These are phyloP conservation scores for Yamadazyma taylorii DNA, from an alignment of 1,139 yeast species.

Conservation along the genomic window DNA sequence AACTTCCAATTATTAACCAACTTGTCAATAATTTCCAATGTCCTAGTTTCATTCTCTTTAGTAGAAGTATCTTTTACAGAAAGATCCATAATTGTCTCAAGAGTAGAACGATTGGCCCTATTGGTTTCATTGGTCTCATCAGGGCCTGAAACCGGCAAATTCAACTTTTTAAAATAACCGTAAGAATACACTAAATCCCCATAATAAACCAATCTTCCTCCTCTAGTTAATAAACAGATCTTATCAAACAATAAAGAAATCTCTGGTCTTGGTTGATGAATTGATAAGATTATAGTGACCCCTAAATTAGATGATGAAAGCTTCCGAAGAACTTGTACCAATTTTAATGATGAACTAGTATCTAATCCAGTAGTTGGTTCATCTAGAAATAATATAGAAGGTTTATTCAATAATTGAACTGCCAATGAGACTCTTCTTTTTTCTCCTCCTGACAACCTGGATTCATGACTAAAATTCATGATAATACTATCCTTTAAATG, in stretches of 20 bases:
- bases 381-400: constrained; percentile 74
- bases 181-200: constrained; percentile 51
- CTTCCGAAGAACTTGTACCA: constrained; percentile 63
- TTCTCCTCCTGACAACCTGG: constrained; percentile 79
- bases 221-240: constrained; percentile 67
- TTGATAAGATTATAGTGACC: constrained; percentile 69
- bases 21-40: constrained; percentile 43
- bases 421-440: constrained; percentile 77
- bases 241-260: constrained; percentile 66
- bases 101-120: constrained; percentile 35
- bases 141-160: constrained; percentile 18
- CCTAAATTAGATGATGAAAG: constrained; percentile 52
- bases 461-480: constrained; percentile 32
- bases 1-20: constrained; percentile 54
- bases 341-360: constrained; percentile 68
- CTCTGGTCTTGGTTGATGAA: constrained; percentile 86
- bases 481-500: constrained; percentile 62
- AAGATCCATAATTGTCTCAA: constrained; percentile 67
- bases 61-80: constrained; percentile 65
- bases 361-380: constrained; percentile 92
- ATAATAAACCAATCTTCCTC: constrained; percentile 61
- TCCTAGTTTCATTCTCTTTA: constrained; percentile 40
- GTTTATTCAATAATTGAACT: constrained; percentile 72
- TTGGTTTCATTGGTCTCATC: constrained; percentile 3
- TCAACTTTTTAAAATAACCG: constrained; percentile 46